Percentiles rank a stretch among this genome's conserved stretches.
These are phyloP conservation scores for Colletotrichum higginsianum DNA, from an alignment of 2,329 filamentous ascomycete species.

Conservation along the genomic window DNA sequence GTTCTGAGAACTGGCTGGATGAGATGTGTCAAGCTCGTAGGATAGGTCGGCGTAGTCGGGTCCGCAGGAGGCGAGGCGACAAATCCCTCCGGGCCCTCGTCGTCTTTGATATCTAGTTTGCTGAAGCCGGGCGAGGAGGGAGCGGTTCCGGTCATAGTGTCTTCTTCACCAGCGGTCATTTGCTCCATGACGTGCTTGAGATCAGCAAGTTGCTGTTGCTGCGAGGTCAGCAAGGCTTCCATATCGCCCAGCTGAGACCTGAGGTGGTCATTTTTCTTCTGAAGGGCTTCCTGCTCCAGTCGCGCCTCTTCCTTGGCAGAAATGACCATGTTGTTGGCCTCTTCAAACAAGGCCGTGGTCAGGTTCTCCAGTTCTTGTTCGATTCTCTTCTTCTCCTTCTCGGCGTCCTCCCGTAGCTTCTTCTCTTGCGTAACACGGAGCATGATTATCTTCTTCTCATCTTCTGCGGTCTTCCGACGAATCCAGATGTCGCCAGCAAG, in stretches of 20 bases:
- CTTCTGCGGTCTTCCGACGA: conserved; percentile 80
- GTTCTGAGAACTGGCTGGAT: conserved; percentile 86
- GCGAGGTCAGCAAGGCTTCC: conserved; percentile 86
- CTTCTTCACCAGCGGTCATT: conserved; percentile 81
- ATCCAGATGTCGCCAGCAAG: conserved; percentile 83
- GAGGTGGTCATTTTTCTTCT: conserved; percentile 90
- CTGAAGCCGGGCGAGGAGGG: conserved; percentile 86
- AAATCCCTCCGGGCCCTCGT: conserved; percentile 56
- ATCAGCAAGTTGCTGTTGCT: conserved; percentile 93
- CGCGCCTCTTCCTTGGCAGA: conserved; percentile 91
- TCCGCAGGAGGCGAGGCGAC: conserved; percentile 59
- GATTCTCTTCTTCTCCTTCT: conserved; percentile 88
- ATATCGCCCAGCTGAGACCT: conserved; percentile 89
- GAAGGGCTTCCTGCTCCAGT: conserved; percentile 83
- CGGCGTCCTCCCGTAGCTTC: conserved; percentile 73
- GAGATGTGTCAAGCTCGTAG: conserved; percentile 84
- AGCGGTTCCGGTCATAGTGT: conserved; percentile 79
- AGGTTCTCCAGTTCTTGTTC: conserved; percentile 93
- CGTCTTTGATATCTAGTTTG: conserved; percentile 74
- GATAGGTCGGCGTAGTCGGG: conserved; percentile 67
- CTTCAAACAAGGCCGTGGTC: conserved; percentile 94
- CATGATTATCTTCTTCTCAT: conserved; percentile 75
- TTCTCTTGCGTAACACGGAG: conserved; percentile 76
- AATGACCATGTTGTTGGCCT: conserved; percentile 98
- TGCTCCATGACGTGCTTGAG: conserved; percentile 94